Percentiles rank a stretch among this genome's conserved stretches.
Conservation (phyloP, 345 rosid genomes). For the Hirschfeldia incana region DNA sequence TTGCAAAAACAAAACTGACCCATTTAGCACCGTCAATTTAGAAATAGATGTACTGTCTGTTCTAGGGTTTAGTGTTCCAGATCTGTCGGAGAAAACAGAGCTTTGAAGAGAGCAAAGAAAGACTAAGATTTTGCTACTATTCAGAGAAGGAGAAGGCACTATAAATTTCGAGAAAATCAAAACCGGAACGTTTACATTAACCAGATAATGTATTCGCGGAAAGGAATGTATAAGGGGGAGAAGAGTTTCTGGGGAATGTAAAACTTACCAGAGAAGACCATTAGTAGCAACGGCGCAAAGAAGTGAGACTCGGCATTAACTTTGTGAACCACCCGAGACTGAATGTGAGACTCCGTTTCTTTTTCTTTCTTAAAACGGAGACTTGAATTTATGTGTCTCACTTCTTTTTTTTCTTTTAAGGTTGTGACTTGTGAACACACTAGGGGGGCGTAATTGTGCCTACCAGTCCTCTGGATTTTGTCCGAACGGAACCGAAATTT, state of each 20-base stretch:
- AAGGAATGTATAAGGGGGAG: neutral
- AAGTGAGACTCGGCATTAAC: constrained; percentile 17
- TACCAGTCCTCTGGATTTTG: no score
- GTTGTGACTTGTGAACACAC: no score
- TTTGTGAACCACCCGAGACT: constrained; percentile 35
- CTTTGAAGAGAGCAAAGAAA: neutral
- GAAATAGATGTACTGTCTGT: neutral
- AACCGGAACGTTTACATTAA: neutral
- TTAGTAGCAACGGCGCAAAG: neutral
- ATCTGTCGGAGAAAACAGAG: constrained; percentile 13
- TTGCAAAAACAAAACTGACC: constrained; percentile 17
- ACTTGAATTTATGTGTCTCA: no score
- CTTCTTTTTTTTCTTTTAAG: no score
- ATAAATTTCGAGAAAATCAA: neutral
- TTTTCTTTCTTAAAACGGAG: neutral
- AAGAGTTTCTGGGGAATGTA: neutral
- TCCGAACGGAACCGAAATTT: no score
- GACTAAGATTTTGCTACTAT: neutral
- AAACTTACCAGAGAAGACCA: constrained; percentile 10
- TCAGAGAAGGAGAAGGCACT: neutral
- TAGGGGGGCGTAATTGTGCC: no score
- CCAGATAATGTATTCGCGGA: neutral
- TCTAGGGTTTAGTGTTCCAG: constrained; percentile 31
- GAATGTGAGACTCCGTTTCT: neutral
- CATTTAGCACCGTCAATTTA: constrained; percentile 15